phyloP scores from a whole-genome alignment of 2,329 filamentous ascomycete species.

The Calonectria crousiana region DNA sequence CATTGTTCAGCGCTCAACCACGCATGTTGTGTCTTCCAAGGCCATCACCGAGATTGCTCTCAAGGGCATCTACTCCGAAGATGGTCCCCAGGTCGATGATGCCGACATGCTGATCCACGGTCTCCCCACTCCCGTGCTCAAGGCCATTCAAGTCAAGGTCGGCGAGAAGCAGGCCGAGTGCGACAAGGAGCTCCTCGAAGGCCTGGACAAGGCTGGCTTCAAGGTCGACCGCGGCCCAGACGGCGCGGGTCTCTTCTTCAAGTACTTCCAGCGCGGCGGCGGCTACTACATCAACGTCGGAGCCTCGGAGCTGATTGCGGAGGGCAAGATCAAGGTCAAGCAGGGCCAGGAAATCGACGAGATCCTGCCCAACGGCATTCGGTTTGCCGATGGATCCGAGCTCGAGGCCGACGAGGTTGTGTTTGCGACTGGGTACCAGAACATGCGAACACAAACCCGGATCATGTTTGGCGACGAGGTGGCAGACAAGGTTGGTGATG shows the following conservation, averaged over 20 bases:
- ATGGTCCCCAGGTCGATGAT: slow-evolving; percentile 72
- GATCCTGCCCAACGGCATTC: slow-evolving; percentile 59
- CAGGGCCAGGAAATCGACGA: slow-evolving; percentile 67
- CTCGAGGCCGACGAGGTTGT: slow-evolving; percentile 74
- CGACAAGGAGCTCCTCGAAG: slow-evolving; percentile 55
- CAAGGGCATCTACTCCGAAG: slow-evolving; percentile 62
- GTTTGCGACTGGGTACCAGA: slow-evolving; percentile 74
- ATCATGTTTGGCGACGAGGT: slow-evolving; percentile 72
- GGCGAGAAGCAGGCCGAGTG: slow-evolving; percentile 48
- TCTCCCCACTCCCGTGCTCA: slow-evolving; percentile 70
- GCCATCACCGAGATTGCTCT: slow-evolving; percentile 65
- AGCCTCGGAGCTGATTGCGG: slow-evolving; percentile 69
- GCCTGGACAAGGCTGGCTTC: slow-evolving; percentile 70
- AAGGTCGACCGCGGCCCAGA: slow-evolving; percentile 69
- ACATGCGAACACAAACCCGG: slow-evolving; percentile 74
- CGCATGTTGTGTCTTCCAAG: slow-evolving; percentile 71
- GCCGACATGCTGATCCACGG: slow-evolving; percentile 72
- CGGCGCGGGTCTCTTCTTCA: slow-evolving; percentile 67
- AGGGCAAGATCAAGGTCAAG: slow-evolving; percentile 74
- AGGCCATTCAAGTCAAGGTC: slow-evolving; percentile 65
- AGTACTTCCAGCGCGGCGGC: slow-evolving; percentile 75
- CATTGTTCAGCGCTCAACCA: slow-evolving; percentile 76
- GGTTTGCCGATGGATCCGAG: slow-evolving; percentile 66
- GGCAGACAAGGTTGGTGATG: slow-evolving; percentile 67
- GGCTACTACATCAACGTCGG: slow-evolving; percentile 81